phyloP scores from a whole-genome alignment of 192 early-diverging fungal species.

The Lobosporangium transversale region DNA sequence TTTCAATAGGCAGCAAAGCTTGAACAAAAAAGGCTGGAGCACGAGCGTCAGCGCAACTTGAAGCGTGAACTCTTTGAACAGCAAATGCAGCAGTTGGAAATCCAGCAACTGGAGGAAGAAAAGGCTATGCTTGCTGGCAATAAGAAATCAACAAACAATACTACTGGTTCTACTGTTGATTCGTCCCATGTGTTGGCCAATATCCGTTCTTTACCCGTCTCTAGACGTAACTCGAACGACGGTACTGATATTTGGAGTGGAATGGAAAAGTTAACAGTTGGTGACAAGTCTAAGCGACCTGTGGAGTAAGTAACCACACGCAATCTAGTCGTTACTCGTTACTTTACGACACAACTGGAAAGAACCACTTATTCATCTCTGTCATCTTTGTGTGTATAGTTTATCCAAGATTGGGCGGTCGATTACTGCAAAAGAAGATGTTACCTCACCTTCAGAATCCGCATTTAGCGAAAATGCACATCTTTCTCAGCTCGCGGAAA shows the following conservation, averaged over 20 bases:
- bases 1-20: constrained; percentile 40
- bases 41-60: constrained; percentile 55
- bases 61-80: constrained; percentile 59
- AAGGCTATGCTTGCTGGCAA: constrained; percentile 53
- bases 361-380: not conserved
- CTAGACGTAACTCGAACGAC: constrained; percentile 77
- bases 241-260: constrained; percentile 50
- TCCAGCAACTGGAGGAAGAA: constrained; percentile 60
- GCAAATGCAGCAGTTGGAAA: constrained; percentile 60
- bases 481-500: constrained; percentile 56
- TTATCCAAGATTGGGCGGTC: constrained; percentile 41
- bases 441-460: constrained; percentile 33
- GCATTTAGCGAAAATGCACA: constrained; percentile 41
- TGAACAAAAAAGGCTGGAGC: constrained; percentile 58
- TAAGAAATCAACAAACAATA: constrained; percentile 20
- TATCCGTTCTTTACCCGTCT: constrained; percentile 70
- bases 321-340: no score
- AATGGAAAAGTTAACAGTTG: constrained; percentile 52
- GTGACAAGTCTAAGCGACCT: constrained; percentile 46
- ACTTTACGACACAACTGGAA: not conserved
- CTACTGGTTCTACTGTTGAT: constrained; percentile 12
- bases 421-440: constrained; percentile 25
- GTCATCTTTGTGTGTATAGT: constrained; percentile 4
- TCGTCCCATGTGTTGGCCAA: constrained; percentile 15
- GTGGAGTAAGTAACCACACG: constrained; percentile 32